These are phyloP conservation scores for Thalassiosira ordinaria DNA, from an alignment of 352 stramenopile genomes.

Conservation along the genomic window DNA sequence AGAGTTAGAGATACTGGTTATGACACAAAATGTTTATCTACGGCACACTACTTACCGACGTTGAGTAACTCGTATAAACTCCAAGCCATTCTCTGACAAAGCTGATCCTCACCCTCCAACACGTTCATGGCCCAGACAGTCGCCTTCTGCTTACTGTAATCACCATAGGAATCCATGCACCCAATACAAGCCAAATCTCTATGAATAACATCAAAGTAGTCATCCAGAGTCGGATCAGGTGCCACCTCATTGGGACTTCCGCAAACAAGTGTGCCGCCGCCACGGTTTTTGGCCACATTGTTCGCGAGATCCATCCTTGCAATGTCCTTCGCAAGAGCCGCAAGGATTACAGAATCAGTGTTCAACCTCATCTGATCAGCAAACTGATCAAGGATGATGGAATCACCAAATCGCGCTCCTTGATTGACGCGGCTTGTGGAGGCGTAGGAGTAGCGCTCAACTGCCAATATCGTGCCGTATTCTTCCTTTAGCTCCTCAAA, in stretches of 20 bases:
- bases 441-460: conserved; percentile 46
- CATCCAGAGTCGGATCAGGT: conserved; percentile 58
- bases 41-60: conserved; percentile 27
- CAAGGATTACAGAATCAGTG: conserved; percentile 32
- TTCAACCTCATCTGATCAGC: conserved; percentile 42
- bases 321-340: conserved; percentile 34
- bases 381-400: conserved; percentile 64
- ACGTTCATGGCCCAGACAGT: conserved; percentile 63
- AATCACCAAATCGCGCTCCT: conserved; percentile 54
- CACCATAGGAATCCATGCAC: conserved; percentile 43
- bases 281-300: conserved; percentile 43
- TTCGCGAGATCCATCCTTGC: conserved; percentile 45
- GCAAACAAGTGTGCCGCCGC: conserved; percentile 59
- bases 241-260: conserved; percentile 64
- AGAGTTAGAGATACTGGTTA: not conserved
- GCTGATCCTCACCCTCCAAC: conserved; percentile 69
- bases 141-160: conserved; percentile 62
- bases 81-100: conserved; percentile 74
- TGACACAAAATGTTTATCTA: not conserved
- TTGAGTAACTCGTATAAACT: conserved; percentile 71
- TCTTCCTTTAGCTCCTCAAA: conserved; percentile 48
- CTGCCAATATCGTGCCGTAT: conserved; percentile 3
- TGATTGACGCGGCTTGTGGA: conserved; percentile 53
- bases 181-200: conserved; percentile 59
- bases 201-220: conserved; percentile 68